These are phyloP conservation scores for Coniochaeta ligniaria DNA, from an alignment of 2,329 filamentous ascomycete genomes.

Conservation along the genomic window DNA sequence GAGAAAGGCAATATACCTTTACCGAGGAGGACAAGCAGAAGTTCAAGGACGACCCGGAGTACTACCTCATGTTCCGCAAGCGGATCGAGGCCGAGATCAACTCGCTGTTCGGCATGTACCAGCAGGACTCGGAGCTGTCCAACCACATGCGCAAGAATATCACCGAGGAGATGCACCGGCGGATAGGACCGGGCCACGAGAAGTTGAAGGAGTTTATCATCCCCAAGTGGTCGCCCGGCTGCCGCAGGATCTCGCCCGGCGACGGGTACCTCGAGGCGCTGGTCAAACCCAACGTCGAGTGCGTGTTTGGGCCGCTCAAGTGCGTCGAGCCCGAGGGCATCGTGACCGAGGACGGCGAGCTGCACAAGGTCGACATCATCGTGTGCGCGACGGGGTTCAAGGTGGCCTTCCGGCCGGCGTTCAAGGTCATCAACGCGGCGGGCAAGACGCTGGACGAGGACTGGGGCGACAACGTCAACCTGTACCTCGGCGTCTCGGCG, in stretches of 20 bases:
- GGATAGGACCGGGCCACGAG: conserved; percentile 31
- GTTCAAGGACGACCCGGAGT: conserved; percentile 31
- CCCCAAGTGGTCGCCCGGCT: conserved; percentile 35
- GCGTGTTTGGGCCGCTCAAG: conserved; percentile 29
- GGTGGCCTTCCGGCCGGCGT: conserved; percentile 18
- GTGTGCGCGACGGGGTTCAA: conserved; percentile 32
- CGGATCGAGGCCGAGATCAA: conserved; percentile 35
- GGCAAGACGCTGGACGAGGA: conserved; percentile 18
- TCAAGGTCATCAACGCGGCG: conserved; percentile 36
- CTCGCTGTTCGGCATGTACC: conserved; percentile 31
- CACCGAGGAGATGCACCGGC: conserved; percentile 32
- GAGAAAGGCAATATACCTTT: conserved; percentile 29
- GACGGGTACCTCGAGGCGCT: conserved; percentile 34
- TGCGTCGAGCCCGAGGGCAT: conserved; percentile 24
- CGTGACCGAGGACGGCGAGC: conserved; percentile 17
- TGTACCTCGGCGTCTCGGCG: conserved; percentile 22
- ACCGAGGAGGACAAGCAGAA: conserved; percentile 26
- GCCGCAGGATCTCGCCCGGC: conserved; percentile 32
- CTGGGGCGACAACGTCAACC: conserved; percentile 18
- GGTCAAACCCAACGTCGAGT: conserved; percentile 33
- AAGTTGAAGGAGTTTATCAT: conserved; percentile 29
- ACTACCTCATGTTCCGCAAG: conserved; percentile 33
- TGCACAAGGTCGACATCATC: conserved; percentile 18
- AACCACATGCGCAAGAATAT: conserved; percentile 30
- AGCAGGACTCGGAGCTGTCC: conserved; percentile 29